Base-by-base conservation (phyloP, 192 early-diverging fungal genomes). In the Coemansia sp. region DNA sequence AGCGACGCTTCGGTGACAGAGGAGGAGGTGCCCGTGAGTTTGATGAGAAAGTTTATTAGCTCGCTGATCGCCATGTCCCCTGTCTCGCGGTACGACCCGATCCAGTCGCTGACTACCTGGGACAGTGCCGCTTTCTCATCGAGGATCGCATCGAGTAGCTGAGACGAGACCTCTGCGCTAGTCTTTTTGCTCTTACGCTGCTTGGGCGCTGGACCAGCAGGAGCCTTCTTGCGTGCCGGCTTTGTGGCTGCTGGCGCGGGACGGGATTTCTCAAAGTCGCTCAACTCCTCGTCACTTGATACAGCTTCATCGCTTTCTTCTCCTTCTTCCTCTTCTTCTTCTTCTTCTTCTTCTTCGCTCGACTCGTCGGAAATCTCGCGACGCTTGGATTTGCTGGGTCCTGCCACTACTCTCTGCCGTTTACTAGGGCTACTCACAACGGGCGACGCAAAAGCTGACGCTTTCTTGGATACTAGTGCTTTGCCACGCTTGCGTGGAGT, bases 51-150 rank as follows among this genome's bases (percentile, higher is more conserved):
- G 73, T 93, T 94, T 19, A 95, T 78, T 23, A 98, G 68, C 32
- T 91, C 87, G 61, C 82, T 74, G 64, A 94, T 55, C 17, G 91
- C 91, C 6, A 53, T 70, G 11, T 80, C 76, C 25, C 85, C 64
- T 19, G 87, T 77, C 8, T 78, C 76, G 38, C 84, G 72, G 59
- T 90, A 97, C 17, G 80, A 62, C 7, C 80, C 82, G 21, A 93
- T 81, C 94, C 94, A 95, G 61, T 92, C 92, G 10, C 75, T 66
- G 3, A 88, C 89, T 1, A 89, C 69, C 31, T 84, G 82, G 12
- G 90, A 88, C 23, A 95, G 59, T 21, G 90, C 79, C 1, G 70
- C 70, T 19, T 86, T 76, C 2, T 82, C 77, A 46, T 80, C 79
- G 19, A 88, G 63, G 7, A 90, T 69, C 25, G 85, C 72, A 5